Conservation (phyloP, 176 grass and related monocot species). For the Zoysia pacifica region DNA sequence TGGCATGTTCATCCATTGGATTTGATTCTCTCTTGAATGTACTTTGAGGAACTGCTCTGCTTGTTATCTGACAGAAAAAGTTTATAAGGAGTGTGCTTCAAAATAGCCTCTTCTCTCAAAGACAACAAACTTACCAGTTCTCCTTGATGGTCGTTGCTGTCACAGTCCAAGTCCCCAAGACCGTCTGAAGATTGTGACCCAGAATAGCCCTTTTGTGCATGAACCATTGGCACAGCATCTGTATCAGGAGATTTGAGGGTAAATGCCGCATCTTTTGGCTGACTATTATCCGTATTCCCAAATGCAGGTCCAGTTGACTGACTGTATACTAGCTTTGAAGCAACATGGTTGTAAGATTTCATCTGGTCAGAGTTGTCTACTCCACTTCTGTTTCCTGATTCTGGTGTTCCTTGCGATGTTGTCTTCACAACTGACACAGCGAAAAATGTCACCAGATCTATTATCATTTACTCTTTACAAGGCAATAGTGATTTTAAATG, state of each 20-base stretch:
- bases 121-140: slow-evolving; percentile 55
- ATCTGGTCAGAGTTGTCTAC: slow-evolving; percentile 50
- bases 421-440: slow-evolving; percentile 54
- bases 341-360: slow-evolving; percentile 42
- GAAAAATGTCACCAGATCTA: not conserved
- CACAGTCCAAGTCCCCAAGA: slow-evolving; percentile 57
- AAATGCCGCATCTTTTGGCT: slow-evolving; percentile 31
- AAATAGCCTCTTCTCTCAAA: not conserved
- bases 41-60: slow-evolving; percentile 47
- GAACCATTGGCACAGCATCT: slow-evolving; percentile 1
- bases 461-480: not conserved
- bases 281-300: slow-evolving; percentile 21
- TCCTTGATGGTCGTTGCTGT: slow-evolving; percentile 69
- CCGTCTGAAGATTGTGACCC: slow-evolving; percentile 66
- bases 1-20: slow-evolving; percentile 34
- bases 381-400: slow-evolving; percentile 46
- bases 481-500: not conserved
- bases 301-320: slow-evolving; percentile 38
- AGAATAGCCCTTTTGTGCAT: slow-evolving; percentile 53
- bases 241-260: slow-evolving; percentile 45
- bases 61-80: slow-evolving; percentile 49
- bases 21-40: slow-evolving; percentile 41
- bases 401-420: slow-evolving; percentile 52
- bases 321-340: slow-evolving; percentile 38
- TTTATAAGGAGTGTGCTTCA: not conserved